These are phyloP conservation scores for Lactifluus hygrophoroides DNA, from an alignment of 768 basidiomycete species.

Conservation along the genomic window DNA sequence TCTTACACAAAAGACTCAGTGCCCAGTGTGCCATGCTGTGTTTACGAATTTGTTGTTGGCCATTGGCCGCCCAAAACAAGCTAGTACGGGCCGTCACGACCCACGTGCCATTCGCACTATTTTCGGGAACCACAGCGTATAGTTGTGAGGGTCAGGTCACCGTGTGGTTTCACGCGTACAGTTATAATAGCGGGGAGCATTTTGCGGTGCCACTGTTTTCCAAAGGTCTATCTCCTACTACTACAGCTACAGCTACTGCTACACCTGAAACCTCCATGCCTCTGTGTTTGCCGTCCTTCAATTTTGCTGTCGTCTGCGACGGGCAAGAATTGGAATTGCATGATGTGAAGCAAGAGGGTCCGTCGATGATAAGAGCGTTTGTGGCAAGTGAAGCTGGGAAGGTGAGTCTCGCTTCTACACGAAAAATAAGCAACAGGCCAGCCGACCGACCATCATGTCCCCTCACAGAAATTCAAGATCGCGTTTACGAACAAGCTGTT, in stretches of 20 bases:
- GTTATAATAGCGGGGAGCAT: background rate
- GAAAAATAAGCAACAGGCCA: background rate
- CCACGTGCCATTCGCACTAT: no score
- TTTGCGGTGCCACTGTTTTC: background rate
- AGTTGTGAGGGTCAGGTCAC: no score
- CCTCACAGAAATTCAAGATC: conserved; percentile 8
- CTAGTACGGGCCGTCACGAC: no score
- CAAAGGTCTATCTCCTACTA: background rate
- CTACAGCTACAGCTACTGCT: no score
- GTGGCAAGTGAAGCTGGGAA: conserved; percentile 12
- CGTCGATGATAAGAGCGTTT: background rate
- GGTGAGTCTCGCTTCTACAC: background rate
- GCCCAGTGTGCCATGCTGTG: no score
- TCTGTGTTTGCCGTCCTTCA: background rate
- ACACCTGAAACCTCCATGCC: background rate
- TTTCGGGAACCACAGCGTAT: no score
- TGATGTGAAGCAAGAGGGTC: background rate
- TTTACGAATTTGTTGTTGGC: no score
- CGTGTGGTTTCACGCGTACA: no score
- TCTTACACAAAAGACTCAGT: no score
- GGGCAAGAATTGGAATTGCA: background rate
- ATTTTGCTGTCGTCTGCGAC: background rate
- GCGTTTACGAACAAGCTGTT: background rate
- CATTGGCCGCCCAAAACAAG: no score
- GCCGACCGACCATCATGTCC: background rate